These are phyloP conservation scores for Anisogramma anomala DNA, from an alignment of 2,329 filamentous ascomycete species.

Conservation along the genomic window DNA sequence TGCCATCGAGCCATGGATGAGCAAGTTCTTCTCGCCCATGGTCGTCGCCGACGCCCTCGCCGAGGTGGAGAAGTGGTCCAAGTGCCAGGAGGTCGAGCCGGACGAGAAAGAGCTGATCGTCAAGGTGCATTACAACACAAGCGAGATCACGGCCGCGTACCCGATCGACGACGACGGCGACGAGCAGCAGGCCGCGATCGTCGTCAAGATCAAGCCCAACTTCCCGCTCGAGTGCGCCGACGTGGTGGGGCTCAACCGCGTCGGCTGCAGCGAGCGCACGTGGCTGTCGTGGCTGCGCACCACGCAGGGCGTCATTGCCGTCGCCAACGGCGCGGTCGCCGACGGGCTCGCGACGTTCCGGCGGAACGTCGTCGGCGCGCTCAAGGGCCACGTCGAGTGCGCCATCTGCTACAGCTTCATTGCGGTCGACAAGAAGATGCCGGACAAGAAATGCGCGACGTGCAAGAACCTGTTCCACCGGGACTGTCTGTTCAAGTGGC, in stretches of 20 bases:
- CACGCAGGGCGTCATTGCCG: constrained; percentile 85
- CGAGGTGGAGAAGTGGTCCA: constrained; percentile 57
- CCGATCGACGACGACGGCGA: constrained; percentile 50
- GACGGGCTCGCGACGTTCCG: constrained; percentile 80
- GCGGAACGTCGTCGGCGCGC: constrained; percentile 71
- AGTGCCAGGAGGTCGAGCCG: constrained; percentile 35
- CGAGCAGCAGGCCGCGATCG: constrained; percentile 70
- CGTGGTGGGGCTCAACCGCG: constrained; percentile 67
- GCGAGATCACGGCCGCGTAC: constrained; percentile 75
- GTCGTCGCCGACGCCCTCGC: constrained; percentile 55
- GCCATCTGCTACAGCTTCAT: constrained; percentile 96
- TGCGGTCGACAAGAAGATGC: constrained; percentile 74
- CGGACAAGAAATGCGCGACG: constrained; percentile 81
- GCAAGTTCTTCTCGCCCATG: constrained; percentile 66
- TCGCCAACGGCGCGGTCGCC: constrained; percentile 79
- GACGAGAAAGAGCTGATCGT: constrained; percentile 50
- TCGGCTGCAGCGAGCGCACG: constrained; percentile 80
- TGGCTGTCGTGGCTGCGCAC: constrained; percentile 87
- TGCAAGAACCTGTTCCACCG: constrained; percentile 93
- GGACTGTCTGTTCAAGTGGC: constrained; percentile 90
- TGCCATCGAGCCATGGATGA: constrained; percentile 73
- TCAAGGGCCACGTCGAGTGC: constrained; percentile 91
- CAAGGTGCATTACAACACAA: constrained; percentile 58
- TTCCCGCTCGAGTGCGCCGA: constrained; percentile 74
- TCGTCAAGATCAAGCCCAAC: constrained; percentile 65